Base-by-base conservation (phyloP, 441 rosid species). In the Gossypium schwendimanii region DNA sequence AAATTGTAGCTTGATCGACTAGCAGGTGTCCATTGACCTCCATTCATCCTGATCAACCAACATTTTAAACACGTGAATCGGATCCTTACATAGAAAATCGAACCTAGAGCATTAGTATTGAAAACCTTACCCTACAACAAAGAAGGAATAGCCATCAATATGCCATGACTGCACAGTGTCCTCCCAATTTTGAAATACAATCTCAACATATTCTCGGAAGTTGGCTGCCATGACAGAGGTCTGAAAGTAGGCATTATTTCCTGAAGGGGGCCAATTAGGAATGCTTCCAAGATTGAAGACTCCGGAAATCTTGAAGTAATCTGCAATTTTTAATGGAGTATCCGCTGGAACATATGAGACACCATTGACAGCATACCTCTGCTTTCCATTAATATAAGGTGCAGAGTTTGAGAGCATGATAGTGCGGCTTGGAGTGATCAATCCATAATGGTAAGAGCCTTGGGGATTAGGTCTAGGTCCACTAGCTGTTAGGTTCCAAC, bases 381-480 rank as follows among this genome's bases (percentile, higher is more conserved):
- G 93, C 80, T 87, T 88, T 52, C 93, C 88, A 52, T 85, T 85
- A 49, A 88, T 87, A 60, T 39, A 70, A 10, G 91, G 91, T 0
- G 89, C 91, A 0, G 93, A 88, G 81, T 87, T 88, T 1, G 85
- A 86, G 4, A 88, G 84, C 49, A 76, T 77, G 60, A 88, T 80
- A 33, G 89, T 88, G 61, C 87, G 88, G 77, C 80, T 78, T 33
- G 82, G 80, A 70, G 83, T 85, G 72, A 88, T 85, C 81, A 85
- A 11, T 28, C 93, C 91, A 44, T 87, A 88, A 68, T 88, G 89
- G 74, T 87, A 88, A 0, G 93, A 88, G 14, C 93, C 93, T 83
- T 88, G 93, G 1, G 93, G 93, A 80, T 88, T 88, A 2, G 93
- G 93, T 55, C 93, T 80, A 0, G 91, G 91, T 6, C 86, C 93